Base-by-base conservation (phyloP, 2,329 filamentous ascomycete species). In the Aplosporella prunicola region DNA sequence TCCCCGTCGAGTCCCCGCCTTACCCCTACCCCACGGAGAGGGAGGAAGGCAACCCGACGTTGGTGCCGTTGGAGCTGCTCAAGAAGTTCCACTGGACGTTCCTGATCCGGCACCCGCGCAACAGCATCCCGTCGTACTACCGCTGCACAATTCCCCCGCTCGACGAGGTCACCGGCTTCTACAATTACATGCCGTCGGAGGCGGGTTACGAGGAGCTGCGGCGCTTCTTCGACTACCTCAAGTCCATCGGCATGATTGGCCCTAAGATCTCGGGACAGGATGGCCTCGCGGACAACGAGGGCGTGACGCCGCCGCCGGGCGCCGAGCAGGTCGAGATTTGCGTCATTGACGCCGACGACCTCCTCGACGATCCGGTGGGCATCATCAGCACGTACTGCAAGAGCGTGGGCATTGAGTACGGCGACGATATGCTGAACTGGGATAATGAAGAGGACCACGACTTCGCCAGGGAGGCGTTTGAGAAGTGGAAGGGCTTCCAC, bases 401-500 rank as follows among this genome's bases (percentile, higher is more conserved):
- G 47, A 80, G 79, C 48, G 83, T 87, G 10, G 86, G 81, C 17
- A 70, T 95, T 42, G 73, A 82, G 11, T 98, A 81, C 60, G 66
- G 67, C 29, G 74, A 77, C 1, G 67, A 74, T 10, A 94, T 96
- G 88, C 69, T 98, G 44, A 69, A 73, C 41, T 96, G 91, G 91
- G 75, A 82, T 44, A 77, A 80, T 18, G 77, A 80, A 35, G 80
- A 82, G 46, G 79, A 81, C 50, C 78, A 86, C 48, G 50, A 63
- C 35, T 67, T 74, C 44, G 89, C 88, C 3, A 69, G 72, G 47
- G 71, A 76, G 45, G 79, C 78, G 13, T 96, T 96, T 63, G 86
- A 88, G 64, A 96, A 98, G 67, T 96, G 91, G 91, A 82, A 79
- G 48, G 91, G 91, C 9, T 96, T 93, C 66, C 91, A 96, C 59